Base-by-base conservation (phyloP, 1,284 basidiomycete genomes). In the Boletus mariae region DNA sequence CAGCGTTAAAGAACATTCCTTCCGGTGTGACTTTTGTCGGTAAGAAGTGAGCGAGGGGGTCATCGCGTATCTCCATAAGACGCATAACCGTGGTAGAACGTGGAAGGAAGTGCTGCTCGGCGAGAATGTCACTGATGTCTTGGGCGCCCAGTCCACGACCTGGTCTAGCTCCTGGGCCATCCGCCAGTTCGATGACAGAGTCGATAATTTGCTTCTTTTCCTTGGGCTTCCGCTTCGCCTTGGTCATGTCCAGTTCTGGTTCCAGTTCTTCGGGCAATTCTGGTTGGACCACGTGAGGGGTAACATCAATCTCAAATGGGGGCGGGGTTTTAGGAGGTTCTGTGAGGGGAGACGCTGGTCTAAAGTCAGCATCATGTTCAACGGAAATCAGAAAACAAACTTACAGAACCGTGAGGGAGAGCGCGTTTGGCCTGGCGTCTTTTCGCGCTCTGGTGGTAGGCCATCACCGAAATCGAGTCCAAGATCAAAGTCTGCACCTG, bases 31-130 rank as follows among this genome's bases (percentile, higher is more conserved):
- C 75, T 64, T 82, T 87, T 1, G 84, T 90, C 1, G 94, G 92
- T 47, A 95, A 72, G 73, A 96, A 95, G 67, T 94, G 86, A 3
- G 85, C 75, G 2, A 90, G 73, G 13, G 94, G 94, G 63, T 97
- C 92, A 25, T 87, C 83, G 35, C 90, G 84, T 61, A 96, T 92
- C 64, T 90, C 85, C 48, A 90, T 78, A 9, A 96, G 77, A 23
- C 87, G 85, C 79, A 93, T 85, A 49, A 92, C 82, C 49, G 89
- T 79, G 1, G 88, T 76, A 11, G 93, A 92, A 29, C 87, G 82
- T 6, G 93, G 92, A 45, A 97, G 83, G 68, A 87, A 94, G 48
- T 84, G 83, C 56, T 92, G 87, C 56, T 87, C 82, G 3, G 84
- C 83, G 42, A 92, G 73, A 57, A 95, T 94, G 50, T 79, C 80